Base-by-base conservation (phyloP, 2,329 filamentous ascomycete species). In the Cryphonectria parasitica region DNA sequence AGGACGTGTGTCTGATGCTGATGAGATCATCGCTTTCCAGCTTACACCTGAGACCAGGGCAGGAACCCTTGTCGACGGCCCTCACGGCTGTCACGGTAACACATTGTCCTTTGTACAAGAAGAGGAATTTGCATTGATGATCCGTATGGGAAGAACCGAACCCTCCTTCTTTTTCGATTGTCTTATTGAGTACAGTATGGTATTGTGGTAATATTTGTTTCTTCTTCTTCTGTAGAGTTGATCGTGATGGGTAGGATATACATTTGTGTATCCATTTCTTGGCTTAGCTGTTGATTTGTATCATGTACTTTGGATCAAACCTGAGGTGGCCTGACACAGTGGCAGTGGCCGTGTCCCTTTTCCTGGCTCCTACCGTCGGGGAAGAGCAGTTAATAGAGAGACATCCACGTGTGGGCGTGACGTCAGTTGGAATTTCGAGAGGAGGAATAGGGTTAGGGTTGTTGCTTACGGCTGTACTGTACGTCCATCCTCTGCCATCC, bases 1-100 rank as follows among this genome's bases (percentile, higher is more conserved):
- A 45, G 22, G 7, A 49, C 19, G 43, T 49, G 45, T n/a, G 31
- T 36, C 52, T 66, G 62, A 39, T 60, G 67, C 10, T 45, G 66
- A 70, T 70, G 69, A 70, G 69, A 66, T 70, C 69, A 70, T 70
- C 15, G 67, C 45, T 56, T 28, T 22, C 52, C 54, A 58, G 13
- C 15, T 58, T 58, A 58, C 54, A 58, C 15, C 7, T 39, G 58
- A 39, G 34, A 61, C 31, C 58, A 61, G 34, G 58, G 58, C 28
- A 61, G 58, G 58, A 31, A 61, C 34, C 58, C 58, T 39, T 61
- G 58, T 39, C 58, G 8, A 61, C 17, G 19, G 31, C 34, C 11
- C 7, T 61, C 39, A 61, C 17, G 19, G 31, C 34, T 22, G 17
- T 61, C 39, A 61, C 34, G 34, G 8, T 19, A 61, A 15, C 28